Percentiles rank a stretch among this genome's conserved stretches.
Evolutionary conservation across 768 basidiomycete species (phyloP).

Genomic region (Leccinum aurantiacum): DNA sequence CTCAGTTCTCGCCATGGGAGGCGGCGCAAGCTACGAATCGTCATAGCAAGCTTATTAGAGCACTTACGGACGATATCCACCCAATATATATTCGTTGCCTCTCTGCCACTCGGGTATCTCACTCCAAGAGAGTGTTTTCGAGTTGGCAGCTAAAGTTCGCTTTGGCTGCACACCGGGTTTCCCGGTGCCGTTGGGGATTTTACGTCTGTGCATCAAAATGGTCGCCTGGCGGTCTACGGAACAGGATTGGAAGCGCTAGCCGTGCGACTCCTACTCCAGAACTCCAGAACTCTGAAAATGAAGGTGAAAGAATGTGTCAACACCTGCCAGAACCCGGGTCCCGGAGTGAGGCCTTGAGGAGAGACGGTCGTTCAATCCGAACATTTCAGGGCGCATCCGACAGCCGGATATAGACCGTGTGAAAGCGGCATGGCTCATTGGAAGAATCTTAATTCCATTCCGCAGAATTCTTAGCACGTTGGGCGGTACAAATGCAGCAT

Average conservation of each 20-base stretch:
- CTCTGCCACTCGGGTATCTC: slow-evolving; percentile 68
- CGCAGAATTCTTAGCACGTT: slow-evolving; percentile 14
- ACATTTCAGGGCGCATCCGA: background rate
- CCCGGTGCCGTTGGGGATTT: slow-evolving; percentile 10
- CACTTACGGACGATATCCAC: slow-evolving; percentile 66
- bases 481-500: slow-evolving; percentile 18
- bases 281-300: slow-evolving; percentile 8
- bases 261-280: background rate
- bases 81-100: slow-evolving; percentile 72
- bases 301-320: slow-evolving; percentile 4
- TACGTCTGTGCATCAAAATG: slow-evolving; percentile 20
- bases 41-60: background rate
- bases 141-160: slow-evolving; percentile 1
- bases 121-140: slow-evolving; percentile 46
- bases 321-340: background rate
- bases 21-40: slow-evolving; percentile 9
- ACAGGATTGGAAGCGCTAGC: slow-evolving; percentile 5
- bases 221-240: background rate
- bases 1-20: background rate
- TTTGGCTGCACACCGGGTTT: slow-evolving; percentile 2
- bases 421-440: slow-evolving; percentile 15
- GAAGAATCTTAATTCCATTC: slow-evolving; percentile 30
- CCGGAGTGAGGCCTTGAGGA: background rate
- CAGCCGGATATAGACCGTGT: slow-evolving; percentile 5
- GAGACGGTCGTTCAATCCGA: background rate